These are phyloP conservation scores for Evansstolkia leycettana DNA, from an alignment of 495 filamentous ascomycete genomes.

Conservation along the genomic window DNA sequence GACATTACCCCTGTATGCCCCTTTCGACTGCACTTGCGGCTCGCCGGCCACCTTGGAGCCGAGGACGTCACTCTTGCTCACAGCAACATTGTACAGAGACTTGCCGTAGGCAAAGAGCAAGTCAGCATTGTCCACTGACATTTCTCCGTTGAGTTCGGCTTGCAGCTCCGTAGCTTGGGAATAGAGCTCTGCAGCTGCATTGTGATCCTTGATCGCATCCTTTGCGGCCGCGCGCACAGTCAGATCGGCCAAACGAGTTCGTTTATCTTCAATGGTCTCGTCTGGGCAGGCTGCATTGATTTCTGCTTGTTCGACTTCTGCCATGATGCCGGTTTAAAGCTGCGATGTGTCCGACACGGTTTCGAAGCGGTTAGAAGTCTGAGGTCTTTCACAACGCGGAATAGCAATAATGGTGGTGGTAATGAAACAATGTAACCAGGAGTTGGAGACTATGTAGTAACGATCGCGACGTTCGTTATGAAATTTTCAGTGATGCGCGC, in stretches of 20 bases:
- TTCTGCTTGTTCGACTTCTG: conserved; percentile 8
- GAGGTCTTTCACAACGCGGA: too few species aligned
- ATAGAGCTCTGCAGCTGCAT: conserved; percentile 72
- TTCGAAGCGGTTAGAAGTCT: too few species aligned
- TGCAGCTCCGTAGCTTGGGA: conserved; percentile 83
- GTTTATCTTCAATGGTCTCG: conserved; percentile 7
- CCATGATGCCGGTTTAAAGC: too few species aligned
- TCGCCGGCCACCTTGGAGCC: conserved; percentile 66
- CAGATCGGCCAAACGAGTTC: conserved; percentile 29
- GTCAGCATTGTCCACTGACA: conserved; percentile 79
- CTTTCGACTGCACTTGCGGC: conserved; percentile 27
- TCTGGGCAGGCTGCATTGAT: background rate
- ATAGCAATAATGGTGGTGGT: too few species aligned
- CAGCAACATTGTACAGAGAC: conserved; percentile 81
- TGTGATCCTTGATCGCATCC: conserved; percentile 78
- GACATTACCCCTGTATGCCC: conserved; percentile 6
- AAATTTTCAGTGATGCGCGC: too few species aligned
- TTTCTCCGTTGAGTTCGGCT: conserved; percentile 82
- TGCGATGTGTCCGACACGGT: too few species aligned
- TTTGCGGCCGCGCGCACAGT: conserved; percentile 49
- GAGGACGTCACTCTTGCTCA: conserved; percentile 88
- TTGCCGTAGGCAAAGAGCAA: conserved; percentile 89
- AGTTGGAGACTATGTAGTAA: too few species aligned
- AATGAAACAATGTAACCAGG: too few species aligned
- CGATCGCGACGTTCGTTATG: too few species aligned